These are phyloP conservation scores for Boletus holoroseus DNA, from an alignment of 1,284 basidiomycete species.

Conservation along the genomic window DNA sequence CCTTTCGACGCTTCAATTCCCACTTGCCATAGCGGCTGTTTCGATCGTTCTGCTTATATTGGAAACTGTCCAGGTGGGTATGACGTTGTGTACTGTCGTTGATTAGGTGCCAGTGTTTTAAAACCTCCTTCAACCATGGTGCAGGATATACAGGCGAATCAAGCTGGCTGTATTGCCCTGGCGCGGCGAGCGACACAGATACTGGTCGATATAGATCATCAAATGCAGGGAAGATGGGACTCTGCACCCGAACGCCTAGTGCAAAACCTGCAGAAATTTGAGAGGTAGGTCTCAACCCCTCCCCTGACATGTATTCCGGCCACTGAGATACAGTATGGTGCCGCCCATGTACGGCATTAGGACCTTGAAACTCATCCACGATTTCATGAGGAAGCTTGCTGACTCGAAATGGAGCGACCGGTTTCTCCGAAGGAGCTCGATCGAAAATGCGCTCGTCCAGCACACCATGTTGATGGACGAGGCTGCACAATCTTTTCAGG, in stretches of 20 bases:
- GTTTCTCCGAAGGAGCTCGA: conserved; percentile 38
- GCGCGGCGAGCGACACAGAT: conserved; percentile 43
- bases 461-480: conserved; percentile 39
- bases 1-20: conserved; percentile 35
- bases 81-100: background rate
- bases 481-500: conserved; percentile 46
- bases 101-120: background rate
- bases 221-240: conserved; percentile 46
- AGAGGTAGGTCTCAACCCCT: conserved; percentile 32
- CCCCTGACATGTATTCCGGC: background rate
- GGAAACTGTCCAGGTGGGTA: conserved; percentile 43
- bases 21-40: conserved; percentile 41
- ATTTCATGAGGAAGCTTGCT: conserved; percentile 38
- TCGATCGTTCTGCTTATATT: conserved; percentile 42
- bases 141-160: conserved; percentile 34
- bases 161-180: conserved; percentile 39
- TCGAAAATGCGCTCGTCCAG: conserved; percentile 36
- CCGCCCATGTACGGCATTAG: conserved; percentile 19
- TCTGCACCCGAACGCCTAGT: conserved; percentile 40
- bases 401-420: conserved; percentile 40
- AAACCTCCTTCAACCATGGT: background rate
- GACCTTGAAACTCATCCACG: conserved; percentile 36
- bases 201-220: conserved; percentile 41
- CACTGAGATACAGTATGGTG: background rate
- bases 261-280: conserved; percentile 42